Evolutionary conservation across 192 early-diverging fungal genomes (phyloP).

Genomic region (Ambispora gerdemannii): DNA sequence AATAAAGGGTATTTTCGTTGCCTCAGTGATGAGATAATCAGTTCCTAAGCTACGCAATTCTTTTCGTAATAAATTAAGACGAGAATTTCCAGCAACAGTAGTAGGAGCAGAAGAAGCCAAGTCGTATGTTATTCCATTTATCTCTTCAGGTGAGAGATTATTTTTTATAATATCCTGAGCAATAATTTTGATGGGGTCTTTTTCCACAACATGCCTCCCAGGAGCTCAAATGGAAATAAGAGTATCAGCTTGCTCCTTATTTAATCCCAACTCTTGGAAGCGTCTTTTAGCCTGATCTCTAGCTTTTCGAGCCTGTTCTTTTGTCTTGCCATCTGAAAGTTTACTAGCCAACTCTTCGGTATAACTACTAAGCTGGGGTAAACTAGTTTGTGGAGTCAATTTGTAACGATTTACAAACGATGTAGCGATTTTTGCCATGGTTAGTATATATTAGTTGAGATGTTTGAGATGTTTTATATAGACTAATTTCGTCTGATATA

Average conservation of each 20-base stretch:
- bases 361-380: background rate
- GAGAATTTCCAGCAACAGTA: constrained; percentile 16
- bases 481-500: constrained; percentile 12
- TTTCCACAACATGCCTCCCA: constrained; percentile 7
- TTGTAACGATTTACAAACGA: constrained; percentile 10
- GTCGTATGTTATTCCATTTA: constrained; percentile 14
- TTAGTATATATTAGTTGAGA: constrained; percentile 3
- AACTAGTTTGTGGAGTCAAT: constrained; percentile 1
- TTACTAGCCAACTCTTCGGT: constrained; percentile 2
- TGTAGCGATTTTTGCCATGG: constrained; percentile 15
- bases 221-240: background rate
- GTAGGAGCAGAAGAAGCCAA: constrained; percentile 15
- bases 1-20: constrained; percentile 23
- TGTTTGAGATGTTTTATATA: constrained; percentile 13
- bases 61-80: constrained; percentile 23
- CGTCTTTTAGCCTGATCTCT: constrained; percentile 22
- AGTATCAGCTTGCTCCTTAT: background rate
- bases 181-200: constrained; percentile 18
- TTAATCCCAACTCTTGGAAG: constrained; percentile 9
- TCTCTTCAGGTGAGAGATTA: constrained; percentile 2
- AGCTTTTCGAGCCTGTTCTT: constrained; percentile 8
- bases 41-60: constrained; percentile 8
- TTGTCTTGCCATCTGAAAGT: constrained; percentile 24
- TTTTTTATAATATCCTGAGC: constrained; percentile 13
- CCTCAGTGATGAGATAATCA: constrained; percentile 19